These are phyloP conservation scores for Cokeromyces recurvatus DNA, from an alignment of 371 early-diverging fungal species.

Conservation along the genomic window DNA sequence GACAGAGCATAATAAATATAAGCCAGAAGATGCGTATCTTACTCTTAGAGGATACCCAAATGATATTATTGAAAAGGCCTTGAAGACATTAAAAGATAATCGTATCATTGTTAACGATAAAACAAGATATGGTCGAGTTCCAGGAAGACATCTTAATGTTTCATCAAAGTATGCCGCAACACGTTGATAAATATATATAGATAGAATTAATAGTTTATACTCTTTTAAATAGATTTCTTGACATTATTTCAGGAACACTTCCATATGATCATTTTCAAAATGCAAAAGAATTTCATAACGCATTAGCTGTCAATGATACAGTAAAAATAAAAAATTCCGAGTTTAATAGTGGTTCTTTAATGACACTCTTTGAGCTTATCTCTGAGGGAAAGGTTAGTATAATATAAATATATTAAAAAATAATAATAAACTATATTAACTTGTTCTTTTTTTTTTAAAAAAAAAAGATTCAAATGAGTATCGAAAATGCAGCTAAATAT, in stretches of 20 bases:
- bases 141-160: conserved; percentile 16
- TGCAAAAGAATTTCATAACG: not conserved
- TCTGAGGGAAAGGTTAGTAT: conserved; percentile 12
- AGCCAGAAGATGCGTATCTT: conserved; percentile 1
- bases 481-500: not conserved
- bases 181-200: not conserved
- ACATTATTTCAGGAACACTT: conserved; percentile 2
- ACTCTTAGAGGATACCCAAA: conserved; percentile 2
- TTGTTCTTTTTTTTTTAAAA: no score
- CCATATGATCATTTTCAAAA: conserved; percentile 5
- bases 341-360: conserved; percentile 1
- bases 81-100: not conserved
- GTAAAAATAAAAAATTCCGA: not conserved
- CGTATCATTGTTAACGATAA: conserved; percentile 6
- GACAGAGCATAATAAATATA: conserved; percentile 2
- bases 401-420: not conserved
- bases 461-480: not conserved
- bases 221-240: conserved; percentile 4
- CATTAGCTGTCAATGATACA: not conserved
- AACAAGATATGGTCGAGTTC: conserved; percentile 6
- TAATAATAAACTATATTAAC: not conserved
- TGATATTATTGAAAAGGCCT: conserved; percentile 1
- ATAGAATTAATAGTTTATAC: not conserved
- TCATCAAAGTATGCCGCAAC: conserved; percentile 9
- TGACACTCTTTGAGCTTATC: conserved; percentile 2